Evolutionary conservation across 169 alveolate species (phyloP), one percentile per base, ranked within the genome.

Genomic region (Fabrea salina): DNA sequence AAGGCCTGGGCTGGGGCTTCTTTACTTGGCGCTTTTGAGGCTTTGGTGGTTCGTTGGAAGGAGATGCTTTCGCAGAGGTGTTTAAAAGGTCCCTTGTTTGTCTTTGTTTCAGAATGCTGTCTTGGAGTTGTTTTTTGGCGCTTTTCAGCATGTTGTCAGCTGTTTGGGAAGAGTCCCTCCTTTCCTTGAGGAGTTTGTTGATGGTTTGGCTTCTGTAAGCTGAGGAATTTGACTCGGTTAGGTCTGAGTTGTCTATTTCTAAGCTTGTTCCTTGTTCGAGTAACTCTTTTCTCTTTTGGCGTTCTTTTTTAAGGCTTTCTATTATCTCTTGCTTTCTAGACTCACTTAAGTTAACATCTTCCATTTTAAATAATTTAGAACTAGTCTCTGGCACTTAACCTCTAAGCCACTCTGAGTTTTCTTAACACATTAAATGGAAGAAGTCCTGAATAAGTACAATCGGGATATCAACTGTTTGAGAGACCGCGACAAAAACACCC

Each of bases 91-190:
- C 16, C 50, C 50, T 27, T 11, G 11, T 16, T 35, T 35, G 37
- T 33, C 39, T 27, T 33, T 61, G 54, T 27, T 61, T 51, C 13
- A 11, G 32, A 8, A 61, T 13, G 39, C 13, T 37, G 11, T 61
- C 74, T 37, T 61, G 74, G 1, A 61, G 74, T 27, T 37, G 32
- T 61, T 61, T 47, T 51, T 61, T 16, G 39, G 44, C 25, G n/a
- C 53, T 8, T 11, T n/a, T 13, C 32, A 37, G 74, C 74, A n/a
- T 32, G 49, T n/a, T 61, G n/a, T 56, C 40, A n/a, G 40, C 33
- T 56, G n/a, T 16, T 3, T 56, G n/a, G 40, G 30, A 11, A 27
- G 22, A 22, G n/a, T 16, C 67, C 33, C 74, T 27, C 13, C 74
- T 27, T 61, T 61, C 74, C 3, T 61, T 47, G 22, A 61, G 41